Evolutionary conservation across 1,284 basidiomycete species (phyloP).

Genomic region (Prillingera fragicola): DNA sequence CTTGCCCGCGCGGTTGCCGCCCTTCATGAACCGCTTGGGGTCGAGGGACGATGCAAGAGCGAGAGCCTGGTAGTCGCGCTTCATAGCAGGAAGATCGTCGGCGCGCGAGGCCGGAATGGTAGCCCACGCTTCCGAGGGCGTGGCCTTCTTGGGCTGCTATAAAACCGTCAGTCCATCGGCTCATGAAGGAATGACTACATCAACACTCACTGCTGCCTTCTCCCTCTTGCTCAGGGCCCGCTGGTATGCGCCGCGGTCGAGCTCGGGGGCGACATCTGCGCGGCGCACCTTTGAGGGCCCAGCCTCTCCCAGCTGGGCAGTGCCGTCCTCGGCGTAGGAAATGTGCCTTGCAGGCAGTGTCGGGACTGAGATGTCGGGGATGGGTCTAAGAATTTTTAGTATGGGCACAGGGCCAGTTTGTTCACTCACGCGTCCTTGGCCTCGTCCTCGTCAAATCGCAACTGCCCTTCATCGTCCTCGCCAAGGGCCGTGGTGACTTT

Average conservation of each 20-base stretch:
- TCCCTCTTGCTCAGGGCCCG: conserved; percentile 35
- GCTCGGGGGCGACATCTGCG: conserved; percentile 24
- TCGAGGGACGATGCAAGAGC: conserved; percentile 87
- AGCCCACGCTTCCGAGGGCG: conserved; percentile 82
- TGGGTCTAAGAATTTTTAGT: conserved; percentile 50
- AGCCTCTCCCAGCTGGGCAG: conserved; percentile 19
- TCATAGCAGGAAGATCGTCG: conserved; percentile 71
- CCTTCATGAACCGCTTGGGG: conserved; percentile 93
- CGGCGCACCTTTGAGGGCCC: conserved; percentile 5
- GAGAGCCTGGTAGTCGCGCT: conserved; percentile 88
- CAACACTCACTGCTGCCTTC: conserved; percentile 34
- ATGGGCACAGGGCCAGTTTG: conserved; percentile 15
- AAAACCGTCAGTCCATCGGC: conserved; percentile 43
- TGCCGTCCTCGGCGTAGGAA: conserved; percentile 29
- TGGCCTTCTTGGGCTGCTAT: conserved; percentile 58
- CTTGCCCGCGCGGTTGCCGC: conserved; percentile 63
- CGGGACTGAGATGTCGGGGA: conserved; percentile 42
- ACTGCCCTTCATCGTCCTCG: conserved; percentile 40
- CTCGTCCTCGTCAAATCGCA: conserved; percentile 39
- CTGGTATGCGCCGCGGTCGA: conserved; percentile 52
- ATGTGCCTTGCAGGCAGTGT: conserved; percentile 59
- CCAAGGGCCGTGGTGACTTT: conserved; percentile 13
- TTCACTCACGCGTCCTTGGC: conserved; percentile 43
- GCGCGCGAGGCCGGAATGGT: conserved; percentile 79
- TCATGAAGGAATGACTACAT: conserved; percentile 51